Percentiles rank a stretch among this genome's conserved stretches.
These are phyloP conservation scores for Epithele typhae DNA, from an alignment of 768 basidiomycete species.

Conservation along the genomic window DNA sequence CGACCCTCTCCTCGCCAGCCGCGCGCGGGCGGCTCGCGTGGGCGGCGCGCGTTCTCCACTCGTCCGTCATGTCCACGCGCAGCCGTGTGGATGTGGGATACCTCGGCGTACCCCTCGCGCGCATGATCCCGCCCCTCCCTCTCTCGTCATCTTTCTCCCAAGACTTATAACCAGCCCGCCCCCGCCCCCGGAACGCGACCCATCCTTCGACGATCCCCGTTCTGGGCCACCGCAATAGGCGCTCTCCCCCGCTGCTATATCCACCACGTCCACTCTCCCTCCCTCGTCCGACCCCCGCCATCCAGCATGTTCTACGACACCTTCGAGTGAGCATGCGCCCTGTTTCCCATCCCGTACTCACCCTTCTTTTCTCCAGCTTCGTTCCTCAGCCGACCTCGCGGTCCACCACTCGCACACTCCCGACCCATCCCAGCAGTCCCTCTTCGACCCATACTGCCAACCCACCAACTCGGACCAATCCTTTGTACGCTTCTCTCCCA, in stretches of 20 bases:
- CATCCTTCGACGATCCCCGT: not conserved
- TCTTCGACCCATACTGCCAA: constrained; percentile 12
- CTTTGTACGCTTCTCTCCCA: constrained; percentile 3
- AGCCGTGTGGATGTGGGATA: no score
- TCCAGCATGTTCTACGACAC: not conserved
- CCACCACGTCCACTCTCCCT: not conserved
- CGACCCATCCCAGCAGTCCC: not conserved
- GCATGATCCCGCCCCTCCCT: not conserved
- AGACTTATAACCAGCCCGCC: not conserved
- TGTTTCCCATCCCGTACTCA: not conserved
- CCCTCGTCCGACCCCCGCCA: not conserved
- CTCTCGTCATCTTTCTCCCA: not conserved
- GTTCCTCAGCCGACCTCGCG: no score
- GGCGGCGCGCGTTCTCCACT: no score
- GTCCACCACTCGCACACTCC: not conserved
- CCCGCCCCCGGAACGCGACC: not conserved
- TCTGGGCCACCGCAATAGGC: no score
- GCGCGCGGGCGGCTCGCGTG: no score
- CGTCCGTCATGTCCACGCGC: no score
- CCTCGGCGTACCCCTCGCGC: not conserved
- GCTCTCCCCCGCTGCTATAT: not conserved
- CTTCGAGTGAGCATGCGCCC: not conserved
- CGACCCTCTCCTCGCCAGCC: no score
- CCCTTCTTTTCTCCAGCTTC: no score
- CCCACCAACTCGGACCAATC: constrained; percentile 6